Base-by-base conservation (phyloP, 192 early-diverging fungal genomes). In the Dispira simplex region DNA sequence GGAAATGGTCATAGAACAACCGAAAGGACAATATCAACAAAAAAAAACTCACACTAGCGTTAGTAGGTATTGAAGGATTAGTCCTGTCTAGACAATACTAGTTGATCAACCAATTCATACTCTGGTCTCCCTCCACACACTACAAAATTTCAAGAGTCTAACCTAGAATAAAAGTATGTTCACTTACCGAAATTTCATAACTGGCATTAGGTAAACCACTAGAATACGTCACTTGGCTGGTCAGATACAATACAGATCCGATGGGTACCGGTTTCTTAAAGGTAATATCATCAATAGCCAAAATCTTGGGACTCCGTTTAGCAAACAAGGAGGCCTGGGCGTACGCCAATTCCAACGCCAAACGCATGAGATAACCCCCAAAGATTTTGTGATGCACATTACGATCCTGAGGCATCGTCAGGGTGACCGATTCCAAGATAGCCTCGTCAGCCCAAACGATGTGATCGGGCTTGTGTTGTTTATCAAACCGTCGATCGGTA, bases 221-320 rank as follows among this genome's bases (percentile, higher is more conserved):
- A 0, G 89, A 80, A 66, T 89, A 93, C 11, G 87, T 85, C 23
- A 94, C 81, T 68, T 92, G 85, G 9, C 89, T 77, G 16, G 76
- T 77, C 47, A 96, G 71, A 39, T 74, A 68, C n/a, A 96, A 72
- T 44, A 92, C 70, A 5, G 83, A 80, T 0, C 90, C 90, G 62
- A 96, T 87, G 45, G 78, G 78, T 39, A 96, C 93, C 0, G 93
- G 90, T 69, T 85, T 85, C n/a, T 78, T 71, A 67, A 96, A 94
- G 21, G 81, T 75, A 67, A 86, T 84, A 52, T 85, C 83, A 64
- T 90, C 85, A 26, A 88, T 73, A 11, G 91, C 84, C 10, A 83
- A 65, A 43, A 87, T 74, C 5, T 66, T 73, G 1, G 83, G 80
- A 27, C 81, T 70, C 44, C 75, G 68, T 23, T 78, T 78, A 43